phyloP scores from a whole-genome alignment of 2,329 filamentous ascomycete genomes.

The Aspergillus quadrilineatus region DNA sequence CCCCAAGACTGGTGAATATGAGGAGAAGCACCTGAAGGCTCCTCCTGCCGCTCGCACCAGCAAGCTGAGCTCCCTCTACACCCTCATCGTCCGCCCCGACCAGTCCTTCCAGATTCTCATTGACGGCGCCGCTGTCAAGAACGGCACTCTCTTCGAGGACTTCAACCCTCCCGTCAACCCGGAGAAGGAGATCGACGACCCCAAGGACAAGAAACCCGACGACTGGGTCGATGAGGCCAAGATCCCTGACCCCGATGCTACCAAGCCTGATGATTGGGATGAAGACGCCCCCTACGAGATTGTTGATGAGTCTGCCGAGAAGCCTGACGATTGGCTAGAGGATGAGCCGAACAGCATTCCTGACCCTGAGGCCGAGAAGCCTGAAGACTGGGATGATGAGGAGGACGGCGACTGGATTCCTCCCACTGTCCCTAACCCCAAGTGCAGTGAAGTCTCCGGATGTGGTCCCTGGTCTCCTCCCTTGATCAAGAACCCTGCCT shows the following conservation, averaged over 20 bases:
- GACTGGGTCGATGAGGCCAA: constrained; percentile 94
- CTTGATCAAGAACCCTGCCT: constrained; percentile 88
- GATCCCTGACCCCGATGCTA: constrained; percentile 88
- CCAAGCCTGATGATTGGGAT: constrained; percentile 98
- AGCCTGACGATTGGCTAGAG: constrained; percentile 95
- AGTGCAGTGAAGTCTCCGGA: constrained; percentile 89
- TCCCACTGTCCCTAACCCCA: constrained; percentile 89
- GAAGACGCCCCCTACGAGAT: constrained; percentile 98
- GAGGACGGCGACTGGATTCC: constrained; percentile 97
- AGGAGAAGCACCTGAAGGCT: constrained; percentile 95
- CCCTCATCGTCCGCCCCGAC: constrained; percentile 92
- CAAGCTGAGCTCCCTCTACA: constrained; percentile 95
- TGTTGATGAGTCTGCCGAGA: constrained; percentile 85
- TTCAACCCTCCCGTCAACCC: constrained; percentile 95
- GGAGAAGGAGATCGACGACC: constrained; percentile 88
- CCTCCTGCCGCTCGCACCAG: constrained; percentile 82
- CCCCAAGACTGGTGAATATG: constrained; percentile 98
- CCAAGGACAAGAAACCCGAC: constrained; percentile 88
- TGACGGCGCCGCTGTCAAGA: constrained; percentile 84
- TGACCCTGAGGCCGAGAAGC: constrained; percentile 95
- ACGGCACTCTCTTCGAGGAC: constrained; percentile 89
- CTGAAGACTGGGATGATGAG: constrained; percentile 99
- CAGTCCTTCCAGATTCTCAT: constrained; percentile 92
- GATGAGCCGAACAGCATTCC: constrained; percentile 77
- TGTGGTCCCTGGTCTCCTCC: constrained; percentile 92